phyloP scores from a whole-genome alignment of 495 filamentous ascomycete genomes.

The Pyronema omphalodes region DNA sequence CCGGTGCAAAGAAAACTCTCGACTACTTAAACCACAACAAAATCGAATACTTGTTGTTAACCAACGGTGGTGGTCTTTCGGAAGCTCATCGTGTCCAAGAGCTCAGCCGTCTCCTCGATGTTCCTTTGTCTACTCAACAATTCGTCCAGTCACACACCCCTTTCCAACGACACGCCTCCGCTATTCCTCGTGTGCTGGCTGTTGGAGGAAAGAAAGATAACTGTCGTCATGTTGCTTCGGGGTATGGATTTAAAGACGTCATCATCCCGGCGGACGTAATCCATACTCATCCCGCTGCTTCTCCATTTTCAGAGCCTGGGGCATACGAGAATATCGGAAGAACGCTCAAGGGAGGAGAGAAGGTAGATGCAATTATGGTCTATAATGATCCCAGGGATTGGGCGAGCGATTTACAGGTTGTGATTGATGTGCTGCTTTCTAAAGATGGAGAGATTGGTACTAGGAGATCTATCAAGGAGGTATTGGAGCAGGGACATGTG shows the following conservation, averaged over 20 bases:
- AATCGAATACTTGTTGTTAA: conserved; percentile 72
- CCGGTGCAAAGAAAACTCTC: conserved; percentile 64
- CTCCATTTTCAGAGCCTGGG: conserved; percentile 23
- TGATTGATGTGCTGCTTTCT: conserved; percentile 65
- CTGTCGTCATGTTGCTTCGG: conserved; percentile 56
- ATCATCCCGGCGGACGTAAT: conserved; percentile 74
- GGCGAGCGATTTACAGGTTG: conserved; percentile 55
- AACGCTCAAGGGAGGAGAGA: conserved; percentile 33
- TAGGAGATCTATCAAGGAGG: conserved; percentile 41
- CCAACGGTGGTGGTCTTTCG: conserved; percentile 70
- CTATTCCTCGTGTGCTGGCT: conserved; percentile 27
- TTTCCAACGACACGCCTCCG: conserved; percentile 38
- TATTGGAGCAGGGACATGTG: conserved; percentile 62
- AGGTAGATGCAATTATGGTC: conserved; percentile 71
- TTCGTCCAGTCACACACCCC: conserved; percentile 79
- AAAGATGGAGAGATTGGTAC: conserved; percentile 58
- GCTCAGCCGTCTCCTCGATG: conserved; percentile 39
- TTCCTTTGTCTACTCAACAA: conserved; percentile 41
- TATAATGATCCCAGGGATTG: conserved; percentile 89
- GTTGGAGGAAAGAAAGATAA: conserved; percentile 57
- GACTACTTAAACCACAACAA: conserved; percentile 45
- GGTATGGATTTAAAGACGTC: conserved; percentile 73
- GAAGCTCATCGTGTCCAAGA: conserved; percentile 53
- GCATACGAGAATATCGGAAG: conserved; percentile 30
- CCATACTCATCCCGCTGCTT: conserved; percentile 44